phyloP scores from a whole-genome alignment of 306 rosid genomes.

The Rosa persica region DNA sequence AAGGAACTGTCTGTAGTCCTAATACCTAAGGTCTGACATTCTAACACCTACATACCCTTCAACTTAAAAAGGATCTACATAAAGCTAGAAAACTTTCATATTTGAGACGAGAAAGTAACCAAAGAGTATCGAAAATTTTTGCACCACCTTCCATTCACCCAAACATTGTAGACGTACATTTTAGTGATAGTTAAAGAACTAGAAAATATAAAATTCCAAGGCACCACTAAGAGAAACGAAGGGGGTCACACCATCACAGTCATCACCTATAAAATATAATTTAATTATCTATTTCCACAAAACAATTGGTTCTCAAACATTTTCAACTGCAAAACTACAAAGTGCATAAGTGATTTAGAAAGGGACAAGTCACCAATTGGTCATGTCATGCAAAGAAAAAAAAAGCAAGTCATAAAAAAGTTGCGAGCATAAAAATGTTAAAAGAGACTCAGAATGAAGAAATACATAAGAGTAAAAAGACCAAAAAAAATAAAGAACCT shows the following conservation, averaged over 20 bases:
- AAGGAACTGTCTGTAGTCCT: not conserved
- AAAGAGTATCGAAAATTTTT: not conserved
- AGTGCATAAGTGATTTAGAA: not conserved
- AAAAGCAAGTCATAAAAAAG: not conserved
- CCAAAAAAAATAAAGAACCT: not conserved
- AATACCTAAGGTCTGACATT: not conserved
- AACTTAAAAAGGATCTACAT: not conserved
- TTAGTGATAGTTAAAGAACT: not conserved
- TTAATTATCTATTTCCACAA: not conserved
- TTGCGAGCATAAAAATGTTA: not conserved
- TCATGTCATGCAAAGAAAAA: not conserved
- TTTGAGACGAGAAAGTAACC: not conserved
- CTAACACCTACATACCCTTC: not conserved
- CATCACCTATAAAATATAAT: not conserved
- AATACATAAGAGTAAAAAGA: not conserved
- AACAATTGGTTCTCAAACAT: not conserved
- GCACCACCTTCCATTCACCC: not conserved
- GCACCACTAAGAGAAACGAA: not conserved
- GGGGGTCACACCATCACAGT: not conserved
- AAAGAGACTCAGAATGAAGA: not conserved
- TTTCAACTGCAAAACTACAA: not conserved
- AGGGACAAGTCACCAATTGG: not conserved
- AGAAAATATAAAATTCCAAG: not conserved
- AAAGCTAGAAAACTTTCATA: too few relatives aligned
- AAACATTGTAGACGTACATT: not conserved